Evolutionary conservation across 441 rosid species (phyloP), one percentile per base, ranked within the genome.

Genomic region (Populus hybrid): DNA sequence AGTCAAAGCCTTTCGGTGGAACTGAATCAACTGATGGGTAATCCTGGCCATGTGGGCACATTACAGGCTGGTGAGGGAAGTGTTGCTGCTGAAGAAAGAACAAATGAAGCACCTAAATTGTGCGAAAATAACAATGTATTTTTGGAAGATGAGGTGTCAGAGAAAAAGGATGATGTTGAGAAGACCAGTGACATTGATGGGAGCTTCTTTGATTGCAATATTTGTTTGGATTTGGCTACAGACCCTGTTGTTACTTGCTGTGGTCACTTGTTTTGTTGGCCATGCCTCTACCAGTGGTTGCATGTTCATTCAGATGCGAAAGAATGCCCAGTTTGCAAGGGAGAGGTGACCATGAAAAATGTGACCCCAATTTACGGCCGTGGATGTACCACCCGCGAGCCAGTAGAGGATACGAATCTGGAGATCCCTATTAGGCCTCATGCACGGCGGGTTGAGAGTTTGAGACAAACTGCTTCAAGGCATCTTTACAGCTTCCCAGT

Each of bases 221-320:
- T 95, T 63, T 95, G 99, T 84, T 84, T 95, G 79, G 98, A 95
- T 85, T 81, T 95, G 90, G 90, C 98, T 14, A 84, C 86, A 76
- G 97, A 95, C 76, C 99, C 99, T 7, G 99, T 95, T 63, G 94
- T 95, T 70, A 92, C 99, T 36, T 93, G 96, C 78, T 95, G 99
- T 61, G 98, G 99, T 69, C 99, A 95, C 87, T 84, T 95, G 77
- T 95, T 93, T 79, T 95, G 99, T 76, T 95, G 99, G 99, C 85
- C 97, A 24, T 95, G 98, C 88, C 85, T 95, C 7, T 90, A 88
- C 78, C 89, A 83, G 70, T 95, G 98, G 98, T 73, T 95, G 61
- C 90, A 95, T 66, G 74, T 88, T 38, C 84, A 87, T 81, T 90
- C 96, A 6, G 97, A 93, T 80, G 96, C 95, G 5, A 93, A 91